Conservation (phyloP, 805 yeast species). For the Candida manassasensis region DNA sequence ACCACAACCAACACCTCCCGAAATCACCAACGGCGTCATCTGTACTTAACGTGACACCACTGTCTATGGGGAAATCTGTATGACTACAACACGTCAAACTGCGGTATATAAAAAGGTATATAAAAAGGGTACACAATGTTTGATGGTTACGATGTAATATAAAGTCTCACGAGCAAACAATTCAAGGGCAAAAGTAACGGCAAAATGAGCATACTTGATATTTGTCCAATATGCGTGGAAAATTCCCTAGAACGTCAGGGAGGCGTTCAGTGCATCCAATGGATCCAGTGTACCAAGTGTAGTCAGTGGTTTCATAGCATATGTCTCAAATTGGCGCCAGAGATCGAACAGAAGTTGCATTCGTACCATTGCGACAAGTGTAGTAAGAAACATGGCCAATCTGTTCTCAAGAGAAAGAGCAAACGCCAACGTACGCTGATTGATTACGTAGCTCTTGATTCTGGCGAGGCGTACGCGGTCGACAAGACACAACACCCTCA, state of each 20-base stretch:
- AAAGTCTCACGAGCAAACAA: background rate
- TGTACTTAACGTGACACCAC: too few relatives aligned
- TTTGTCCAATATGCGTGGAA: constrained; percentile 20
- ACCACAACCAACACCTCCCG: too few relatives aligned
- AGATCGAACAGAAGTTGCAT: constrained; percentile 31
- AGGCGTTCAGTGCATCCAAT: constrained; percentile 15
- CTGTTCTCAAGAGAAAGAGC: constrained; percentile 48
- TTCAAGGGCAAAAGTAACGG: background rate
- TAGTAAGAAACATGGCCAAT: constrained; percentile 41
- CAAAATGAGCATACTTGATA: constrained; percentile 13
- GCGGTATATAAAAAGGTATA: too few relatives aligned
- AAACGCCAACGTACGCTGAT: constrained; percentile 49
- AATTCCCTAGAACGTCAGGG: constrained; percentile 12
- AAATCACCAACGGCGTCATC: too few relatives aligned
- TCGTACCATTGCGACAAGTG: constrained; percentile 57
- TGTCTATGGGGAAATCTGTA: too few relatives aligned
- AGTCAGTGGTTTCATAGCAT: constrained; percentile 49
- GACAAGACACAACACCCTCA: constrained; percentile 51
- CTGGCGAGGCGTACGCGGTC: constrained; percentile 55
- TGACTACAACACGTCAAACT: too few relatives aligned
- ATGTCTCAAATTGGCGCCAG: constrained; percentile 39
- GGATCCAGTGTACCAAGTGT: constrained; percentile 60
- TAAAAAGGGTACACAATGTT: too few relatives aligned
- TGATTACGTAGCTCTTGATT: constrained; percentile 76
- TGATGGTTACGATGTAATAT: too few relatives aligned